Evolutionary conservation across 2,329 filamentous ascomycete species (phyloP).

Genomic region (Aspergillus hiratsukae): DNA sequence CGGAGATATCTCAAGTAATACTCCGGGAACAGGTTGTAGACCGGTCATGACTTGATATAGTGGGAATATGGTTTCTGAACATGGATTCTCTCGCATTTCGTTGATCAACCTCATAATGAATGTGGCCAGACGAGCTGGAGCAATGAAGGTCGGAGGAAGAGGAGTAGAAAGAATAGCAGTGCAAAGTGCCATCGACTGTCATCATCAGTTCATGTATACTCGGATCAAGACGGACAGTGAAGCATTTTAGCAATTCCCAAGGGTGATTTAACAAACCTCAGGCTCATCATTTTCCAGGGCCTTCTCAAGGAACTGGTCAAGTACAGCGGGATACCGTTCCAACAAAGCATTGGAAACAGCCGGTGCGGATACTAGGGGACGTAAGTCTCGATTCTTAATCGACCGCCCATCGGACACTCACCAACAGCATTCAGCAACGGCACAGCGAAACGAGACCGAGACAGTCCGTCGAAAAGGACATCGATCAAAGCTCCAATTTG

Average conservation of each 20-base stretch:
- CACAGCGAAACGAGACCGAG: slow-evolving; percentile 49
- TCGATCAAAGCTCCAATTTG: slow-evolving; percentile 43
- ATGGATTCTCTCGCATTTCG: slow-evolving; percentile 26
- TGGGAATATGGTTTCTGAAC: slow-evolving; percentile 29
- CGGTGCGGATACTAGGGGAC: slow-evolving; percentile 21
- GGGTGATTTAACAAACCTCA: slow-evolving; percentile 23
- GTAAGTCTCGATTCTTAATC: slow-evolving; percentile 10
- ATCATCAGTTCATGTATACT: background rate
- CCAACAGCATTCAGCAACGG: slow-evolving; percentile 48
- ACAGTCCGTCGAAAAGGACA: slow-evolving; percentile 47
- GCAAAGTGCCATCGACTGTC: slow-evolving; percentile 29
- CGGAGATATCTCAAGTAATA: slow-evolving; percentile 27
- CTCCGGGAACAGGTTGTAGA: slow-evolving; percentile 21
- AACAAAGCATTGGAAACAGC: slow-evolving; percentile 32
- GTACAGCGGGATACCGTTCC: slow-evolving; percentile 25
- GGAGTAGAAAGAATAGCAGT: slow-evolving; percentile 32
- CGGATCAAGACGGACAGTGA: background rate
- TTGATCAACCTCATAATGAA: slow-evolving; percentile 31
- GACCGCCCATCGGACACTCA: slow-evolving; percentile 18
- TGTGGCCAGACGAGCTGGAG: slow-evolving; percentile 29
- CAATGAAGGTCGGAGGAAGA: slow-evolving; percentile 23
- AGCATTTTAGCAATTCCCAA: background rate
- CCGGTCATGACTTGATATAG: slow-evolving; percentile 31
- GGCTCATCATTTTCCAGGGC: slow-evolving; percentile 22
- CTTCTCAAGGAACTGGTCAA: slow-evolving; percentile 34